Base-by-base conservation (phyloP, 306 rosid genomes). In the Erythrophleum fordii region DNA sequence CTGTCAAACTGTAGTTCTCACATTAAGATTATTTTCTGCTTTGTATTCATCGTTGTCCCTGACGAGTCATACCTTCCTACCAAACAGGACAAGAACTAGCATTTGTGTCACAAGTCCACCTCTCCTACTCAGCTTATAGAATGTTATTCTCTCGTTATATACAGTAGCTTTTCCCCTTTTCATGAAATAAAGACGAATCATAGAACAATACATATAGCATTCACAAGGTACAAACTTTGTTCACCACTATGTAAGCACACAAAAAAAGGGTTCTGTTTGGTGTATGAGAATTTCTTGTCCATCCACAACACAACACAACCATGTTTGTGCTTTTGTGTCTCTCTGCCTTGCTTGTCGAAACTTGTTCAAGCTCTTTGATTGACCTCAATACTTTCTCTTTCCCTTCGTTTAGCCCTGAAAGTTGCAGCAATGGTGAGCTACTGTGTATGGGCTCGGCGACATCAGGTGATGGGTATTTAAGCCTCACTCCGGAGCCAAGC, bases 371-470 rank as follows among this genome's bases (percentile, higher is more conserved):
- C 85, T 69, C 87, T 74, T 29, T 22, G 11, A 26, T 41, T 6
- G 53, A 37, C 44, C 65, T 84, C 11, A 66, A 67, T 11, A 81
- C 77, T 41, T 90, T 90, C 81, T 81, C 87, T 35, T 88, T 90
- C 64, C 23, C 86, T 22, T 51, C 91, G 6, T 88, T 90, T 83
- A 77, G 69, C 37, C 73, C 86, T 20, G 87, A 83, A 37, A 88
- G 89, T 58, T 90, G 94, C 75, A 86, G 20, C 25, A 80, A 68
- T 49, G 84, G 87, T 13, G 85, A 79, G 35, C 49, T 90, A 3
- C 56, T 90, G 25, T 90, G 92, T 70, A 90, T 85, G 94, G 92
- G 91, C 0, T 85, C 92, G 14, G 89, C 81, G 45, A 86, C 81
- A 28, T 49, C 86, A 14, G 85, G 78, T 2, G 58, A 81, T 70